These are phyloP conservation scores for Waitea zeae DNA, from an alignment of 1,284 basidiomycete genomes.

Conservation along the genomic window DNA sequence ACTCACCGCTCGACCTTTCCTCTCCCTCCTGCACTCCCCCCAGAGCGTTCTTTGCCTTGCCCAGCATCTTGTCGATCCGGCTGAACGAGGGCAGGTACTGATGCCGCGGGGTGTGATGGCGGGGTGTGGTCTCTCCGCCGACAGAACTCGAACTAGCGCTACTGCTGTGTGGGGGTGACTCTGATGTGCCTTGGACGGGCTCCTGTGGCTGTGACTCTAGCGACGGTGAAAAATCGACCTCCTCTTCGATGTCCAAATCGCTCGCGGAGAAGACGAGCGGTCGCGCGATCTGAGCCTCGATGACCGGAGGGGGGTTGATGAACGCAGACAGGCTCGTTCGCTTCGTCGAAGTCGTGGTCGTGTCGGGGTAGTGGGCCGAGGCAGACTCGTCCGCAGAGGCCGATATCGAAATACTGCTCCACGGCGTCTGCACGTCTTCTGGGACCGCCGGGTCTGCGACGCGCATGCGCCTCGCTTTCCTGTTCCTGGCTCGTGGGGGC, in stretches of 20 bases:
- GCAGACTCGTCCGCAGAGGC: no score
- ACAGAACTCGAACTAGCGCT: background rate
- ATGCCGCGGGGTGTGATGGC: slow-evolving; percentile 6
- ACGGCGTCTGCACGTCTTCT: no score
- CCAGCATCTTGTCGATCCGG: slow-evolving; percentile 19
- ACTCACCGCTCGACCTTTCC: no score
- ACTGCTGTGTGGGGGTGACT: background rate
- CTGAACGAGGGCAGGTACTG: slow-evolving; percentile 12
- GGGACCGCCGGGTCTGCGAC: no score
- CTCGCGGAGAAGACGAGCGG: no score
- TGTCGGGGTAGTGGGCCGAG: background rate
- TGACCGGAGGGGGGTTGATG: slow-evolving; percentile 6
- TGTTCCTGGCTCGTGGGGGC: slow-evolving; percentile 6
- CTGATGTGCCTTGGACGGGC: background rate
- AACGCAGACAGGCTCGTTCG: background rate
- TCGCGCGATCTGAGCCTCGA: slow-evolving; percentile 30
- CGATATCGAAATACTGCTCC: no score
- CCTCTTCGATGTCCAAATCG: no score
- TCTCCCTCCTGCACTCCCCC: no score
- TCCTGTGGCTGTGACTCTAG: slow-evolving; percentile 4
- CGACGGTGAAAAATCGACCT: no score
- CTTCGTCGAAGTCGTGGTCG: background rate
- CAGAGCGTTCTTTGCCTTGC: no score
- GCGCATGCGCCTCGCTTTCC: no score
- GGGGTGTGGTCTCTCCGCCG: background rate